These are phyloP conservation scores for Sphagnum tenellum DNA, from an alignment of 225 moss, liverwort and hornwort species.

Conservation along the genomic window DNA sequence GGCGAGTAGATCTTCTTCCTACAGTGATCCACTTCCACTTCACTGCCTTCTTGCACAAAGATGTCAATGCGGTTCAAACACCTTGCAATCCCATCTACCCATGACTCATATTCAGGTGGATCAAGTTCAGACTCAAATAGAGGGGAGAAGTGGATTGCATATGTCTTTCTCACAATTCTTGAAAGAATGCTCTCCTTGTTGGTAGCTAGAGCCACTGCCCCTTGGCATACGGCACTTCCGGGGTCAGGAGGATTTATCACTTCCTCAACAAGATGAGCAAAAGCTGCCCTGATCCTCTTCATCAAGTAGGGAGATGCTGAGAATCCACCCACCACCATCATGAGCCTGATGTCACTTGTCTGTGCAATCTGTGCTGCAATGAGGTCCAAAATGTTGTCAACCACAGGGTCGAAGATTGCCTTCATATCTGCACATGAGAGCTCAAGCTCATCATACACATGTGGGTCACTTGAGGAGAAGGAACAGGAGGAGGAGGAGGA, in stretches of 20 bases:
- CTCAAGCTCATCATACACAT: constrained; percentile 12
- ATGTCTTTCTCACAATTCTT: constrained; percentile 40
- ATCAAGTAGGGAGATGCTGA: constrained; percentile 35
- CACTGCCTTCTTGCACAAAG: constrained; percentile 32
- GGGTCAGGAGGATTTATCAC: constrained; percentile 39
- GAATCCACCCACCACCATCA: constrained; percentile 64
- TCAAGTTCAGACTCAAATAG: constrained; percentile 9
- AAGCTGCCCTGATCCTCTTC: constrained; percentile 26
- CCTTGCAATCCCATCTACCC: constrained; percentile 14
- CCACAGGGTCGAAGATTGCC: constrained; percentile 49
- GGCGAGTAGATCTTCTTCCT: neutral
- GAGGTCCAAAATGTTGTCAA: constrained; percentile 31
- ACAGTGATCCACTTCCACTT: constrained; percentile 23
- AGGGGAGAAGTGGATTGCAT: constrained; percentile 26
- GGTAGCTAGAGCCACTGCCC: constrained; percentile 34
- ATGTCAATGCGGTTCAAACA: constrained; percentile 30
- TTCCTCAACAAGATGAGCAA: constrained; percentile 10
- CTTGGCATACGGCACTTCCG: constrained; percentile 49
- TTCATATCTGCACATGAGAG: constrained; percentile 22
- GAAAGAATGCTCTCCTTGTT: constrained; percentile 22
- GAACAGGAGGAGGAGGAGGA: too few species aligned
- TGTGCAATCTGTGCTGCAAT: constrained; percentile 27
- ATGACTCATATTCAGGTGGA: constrained; percentile 5
- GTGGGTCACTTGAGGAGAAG: too few species aligned
- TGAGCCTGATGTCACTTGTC: constrained; percentile 29